Percentiles rank a stretch among this genome's conserved stretches.
Evolutionary conservation across 2,329 filamentous ascomycete species (phyloP).

Genomic region (Daldinia sp.): DNA sequence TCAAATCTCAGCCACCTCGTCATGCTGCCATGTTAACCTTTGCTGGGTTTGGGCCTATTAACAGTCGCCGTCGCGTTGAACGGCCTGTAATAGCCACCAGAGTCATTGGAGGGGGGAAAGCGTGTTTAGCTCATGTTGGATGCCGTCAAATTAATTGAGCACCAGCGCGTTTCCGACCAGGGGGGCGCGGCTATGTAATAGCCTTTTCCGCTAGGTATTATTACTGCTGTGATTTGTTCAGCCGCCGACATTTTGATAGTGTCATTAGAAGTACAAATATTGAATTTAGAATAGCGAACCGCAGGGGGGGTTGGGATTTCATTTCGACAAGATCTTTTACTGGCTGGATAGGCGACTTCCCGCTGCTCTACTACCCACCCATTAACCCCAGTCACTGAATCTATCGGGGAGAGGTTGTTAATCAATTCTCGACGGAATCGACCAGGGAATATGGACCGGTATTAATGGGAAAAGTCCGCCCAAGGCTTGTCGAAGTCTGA

Average conservation of each 20-base stretch:
- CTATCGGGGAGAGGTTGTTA: slow-evolving; percentile 4
- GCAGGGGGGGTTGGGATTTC: slow-evolving; percentile 34
- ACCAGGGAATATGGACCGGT: background rate
- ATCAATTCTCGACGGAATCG: slow-evolving; percentile 3
- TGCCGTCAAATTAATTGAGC: slow-evolving; percentile 41
- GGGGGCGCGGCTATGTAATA: slow-evolving; percentile 39
- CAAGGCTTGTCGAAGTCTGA: background rate
- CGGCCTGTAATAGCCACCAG: slow-evolving; percentile 8
- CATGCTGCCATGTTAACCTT: background rate
- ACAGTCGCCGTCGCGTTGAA: background rate
- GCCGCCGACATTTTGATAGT: slow-evolving; percentile 23
- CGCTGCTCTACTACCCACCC: slow-evolving; percentile 32
- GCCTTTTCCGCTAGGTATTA: slow-evolving; percentile 16
- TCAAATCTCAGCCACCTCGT: background rate
- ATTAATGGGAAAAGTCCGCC: background rate
- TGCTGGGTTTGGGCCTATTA: background rate
- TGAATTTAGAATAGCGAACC: slow-evolving; percentile 27
- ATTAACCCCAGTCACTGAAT: slow-evolving; percentile 17
- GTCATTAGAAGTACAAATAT: slow-evolving; percentile 13
- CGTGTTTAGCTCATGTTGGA: slow-evolving; percentile 38
- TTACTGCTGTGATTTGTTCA: slow-evolving; percentile 35
- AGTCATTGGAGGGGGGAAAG: slow-evolving; percentile 16
- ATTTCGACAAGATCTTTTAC: slow-evolving; percentile 32
- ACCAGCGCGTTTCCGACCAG: slow-evolving; percentile 35
- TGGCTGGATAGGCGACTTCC: slow-evolving; percentile 42